These are phyloP conservation scores for Harrya chromipes DNA, from an alignment of 768 basidiomycete species.

Conservation along the genomic window DNA sequence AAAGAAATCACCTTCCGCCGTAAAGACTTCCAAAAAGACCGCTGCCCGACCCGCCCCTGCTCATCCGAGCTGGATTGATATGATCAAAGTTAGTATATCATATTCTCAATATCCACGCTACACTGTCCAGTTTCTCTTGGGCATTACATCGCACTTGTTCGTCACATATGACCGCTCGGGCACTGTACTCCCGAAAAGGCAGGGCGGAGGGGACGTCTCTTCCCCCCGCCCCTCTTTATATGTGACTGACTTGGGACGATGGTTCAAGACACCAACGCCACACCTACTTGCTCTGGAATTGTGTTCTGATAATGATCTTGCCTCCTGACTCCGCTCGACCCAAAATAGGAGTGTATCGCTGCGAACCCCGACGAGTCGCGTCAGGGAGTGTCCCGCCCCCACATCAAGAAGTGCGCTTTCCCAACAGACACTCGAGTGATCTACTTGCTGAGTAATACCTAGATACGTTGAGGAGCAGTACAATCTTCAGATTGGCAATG, in stretches of 20 bases:
- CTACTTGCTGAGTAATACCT: constrained; percentile 16
- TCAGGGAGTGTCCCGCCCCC: constrained; percentile 80
- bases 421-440: constrained; percentile 6
- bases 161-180: constrained; percentile 5
- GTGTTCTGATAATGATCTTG: constrained; percentile 7
- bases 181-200: constrained; percentile 33
- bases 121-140: constrained; percentile 13
- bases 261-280: constrained; percentile 1
- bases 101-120: constrained; percentile 10
- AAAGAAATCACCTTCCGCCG: constrained; percentile 45
- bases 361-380: constrained; percentile 73
- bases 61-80: constrained; percentile 65
- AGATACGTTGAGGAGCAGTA: constrained; percentile 86
- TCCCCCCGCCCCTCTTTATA: constrained; percentile 6
- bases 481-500: constrained; percentile 73
- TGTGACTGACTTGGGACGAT: constrained; percentile 13
- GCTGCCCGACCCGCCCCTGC: constrained; percentile 30
- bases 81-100: constrained; percentile 66
- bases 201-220: constrained; percentile 37
- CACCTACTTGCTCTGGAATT: constrained; percentile 6
- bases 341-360: constrained; percentile 76
- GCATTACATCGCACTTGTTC: constrained; percentile 2
- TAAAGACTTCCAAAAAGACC: constrained; percentile 41
- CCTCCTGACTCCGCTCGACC: constrained; percentile 19
- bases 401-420: constrained; percentile 83